phyloP scores from a whole-genome alignment of 257 asterid species.

The Solanum boliviense region DNA sequence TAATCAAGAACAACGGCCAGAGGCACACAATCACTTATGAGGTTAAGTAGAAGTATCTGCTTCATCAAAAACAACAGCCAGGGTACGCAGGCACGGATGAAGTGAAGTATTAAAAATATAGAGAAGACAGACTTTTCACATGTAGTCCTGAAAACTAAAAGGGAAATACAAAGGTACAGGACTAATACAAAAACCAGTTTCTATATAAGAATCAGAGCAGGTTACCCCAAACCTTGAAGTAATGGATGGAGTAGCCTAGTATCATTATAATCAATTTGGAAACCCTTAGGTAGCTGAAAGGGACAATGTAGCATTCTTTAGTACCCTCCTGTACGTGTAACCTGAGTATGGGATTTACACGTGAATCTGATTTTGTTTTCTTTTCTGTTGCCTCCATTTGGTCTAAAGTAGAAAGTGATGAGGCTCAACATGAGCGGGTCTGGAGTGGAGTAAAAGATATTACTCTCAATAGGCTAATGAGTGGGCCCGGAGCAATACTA shows the following conservation, averaged over 20 bases:
- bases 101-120: neutral
- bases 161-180: neutral
- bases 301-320: neutral
- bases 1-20: neutral
- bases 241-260: neutral
- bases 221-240: neutral
- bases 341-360: neutral
- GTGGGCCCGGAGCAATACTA: neutral
- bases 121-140: neutral
- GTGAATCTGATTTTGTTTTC: neutral
- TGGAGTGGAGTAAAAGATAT: neutral
- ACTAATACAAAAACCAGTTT: neutral
- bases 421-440: neutral
- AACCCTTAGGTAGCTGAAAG: neutral
- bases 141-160: neutral
- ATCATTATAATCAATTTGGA: neutral
- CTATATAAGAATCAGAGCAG: neutral
- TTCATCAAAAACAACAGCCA: neutral
- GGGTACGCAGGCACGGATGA: neutral
- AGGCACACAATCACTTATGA: neutral
- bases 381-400: neutral
- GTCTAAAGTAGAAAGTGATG: neutral
- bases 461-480: neutral
- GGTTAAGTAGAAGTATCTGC: neutral
- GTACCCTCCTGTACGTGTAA: neutral